Percentiles rank a stretch among this genome's conserved stretches.
phyloP scores from a whole-genome alignment of 352 stramenopile species.

The Pythium coloratum region DNA sequence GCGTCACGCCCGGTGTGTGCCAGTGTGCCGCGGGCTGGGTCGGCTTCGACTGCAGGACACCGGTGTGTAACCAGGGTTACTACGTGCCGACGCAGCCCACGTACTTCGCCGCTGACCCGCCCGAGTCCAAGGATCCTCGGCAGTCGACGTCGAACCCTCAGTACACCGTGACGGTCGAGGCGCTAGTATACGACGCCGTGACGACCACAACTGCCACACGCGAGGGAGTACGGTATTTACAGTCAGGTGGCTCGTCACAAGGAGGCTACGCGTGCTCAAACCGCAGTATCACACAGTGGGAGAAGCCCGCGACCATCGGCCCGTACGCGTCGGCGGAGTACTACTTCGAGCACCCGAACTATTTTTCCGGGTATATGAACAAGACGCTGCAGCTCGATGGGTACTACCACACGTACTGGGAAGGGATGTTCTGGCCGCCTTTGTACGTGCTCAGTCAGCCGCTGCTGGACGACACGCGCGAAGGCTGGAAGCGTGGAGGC shows the following conservation, averaged over 20 bases:
- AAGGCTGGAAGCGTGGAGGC: conserved; percentile 89
- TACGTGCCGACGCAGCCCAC: conserved; percentile 76
- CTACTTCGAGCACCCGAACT: conserved; percentile 95
- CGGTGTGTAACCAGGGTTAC: conserved; percentile 93
- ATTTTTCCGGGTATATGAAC: conserved; percentile 97
- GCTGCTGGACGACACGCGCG: conserved; percentile 88
- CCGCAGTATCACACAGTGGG: conserved; percentile 92
- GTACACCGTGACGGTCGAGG: conserved; percentile 58
- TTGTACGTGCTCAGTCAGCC: conserved; percentile 87
- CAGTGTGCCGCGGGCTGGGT: conserved; percentile 90
- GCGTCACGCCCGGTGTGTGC: conserved; percentile 90
- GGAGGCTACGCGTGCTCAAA: conserved; percentile 95
- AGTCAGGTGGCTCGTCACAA: conserved; percentile 40
- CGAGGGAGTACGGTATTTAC: conserved; percentile 61
- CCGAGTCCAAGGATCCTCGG: conserved; percentile 38
- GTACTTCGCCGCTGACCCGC: conserved; percentile 78
- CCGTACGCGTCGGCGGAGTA: conserved; percentile 55
- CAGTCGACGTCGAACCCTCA: conserved; percentile 66
- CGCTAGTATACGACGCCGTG: conserved; percentile 50
- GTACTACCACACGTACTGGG: conserved; percentile 87
- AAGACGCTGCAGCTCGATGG: conserved; percentile 71
- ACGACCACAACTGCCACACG: conserved; percentile 35
- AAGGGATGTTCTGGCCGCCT: conserved; percentile 90
- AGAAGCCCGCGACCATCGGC: conserved; percentile 75
- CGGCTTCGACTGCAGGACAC: conserved; percentile 96